Conservation (phyloP, 2,329 filamentous ascomycete genomes). For the Clonostachys solani region DNA sequence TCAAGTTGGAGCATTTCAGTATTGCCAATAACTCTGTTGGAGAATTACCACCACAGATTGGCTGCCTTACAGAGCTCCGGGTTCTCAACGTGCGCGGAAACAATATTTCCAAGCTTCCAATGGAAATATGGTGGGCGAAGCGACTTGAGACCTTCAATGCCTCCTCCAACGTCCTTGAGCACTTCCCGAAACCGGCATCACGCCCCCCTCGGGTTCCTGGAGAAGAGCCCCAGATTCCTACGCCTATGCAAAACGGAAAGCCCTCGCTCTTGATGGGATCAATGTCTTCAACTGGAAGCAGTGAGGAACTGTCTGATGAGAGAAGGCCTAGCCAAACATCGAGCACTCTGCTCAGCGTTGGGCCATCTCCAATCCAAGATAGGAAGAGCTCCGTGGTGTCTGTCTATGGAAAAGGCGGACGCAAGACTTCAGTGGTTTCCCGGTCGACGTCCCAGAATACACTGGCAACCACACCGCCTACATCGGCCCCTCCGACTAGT, state of each 20-base stretch:
- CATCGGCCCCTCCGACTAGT: constrained; percentile 45
- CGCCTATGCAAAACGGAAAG: constrained; percentile 32
- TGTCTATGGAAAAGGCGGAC: constrained; percentile 70
- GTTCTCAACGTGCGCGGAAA: constrained; percentile 90
- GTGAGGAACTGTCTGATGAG: constrained; percentile 68
- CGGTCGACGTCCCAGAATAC: constrained; percentile 48
- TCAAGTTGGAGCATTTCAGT: constrained; percentile 84
- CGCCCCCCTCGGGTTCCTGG: constrained; percentile 59
- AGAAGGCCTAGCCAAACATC: constrained; percentile 84
- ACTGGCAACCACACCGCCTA: constrained; percentile 5
- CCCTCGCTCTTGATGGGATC: constrained; percentile 27
- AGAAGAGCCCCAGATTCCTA: constrained; percentile 32
- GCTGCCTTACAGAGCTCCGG: constrained; percentile 77
- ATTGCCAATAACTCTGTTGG: constrained; percentile 89
- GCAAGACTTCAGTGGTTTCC: constrained; percentile 81
- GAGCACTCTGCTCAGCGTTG: constrained; percentile 69
- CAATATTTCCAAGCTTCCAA: constrained; percentile 82
- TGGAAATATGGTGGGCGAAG: constrained; percentile 94
- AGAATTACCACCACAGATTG: constrained; percentile 81
- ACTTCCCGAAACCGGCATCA: constrained; percentile 82
- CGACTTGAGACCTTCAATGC: constrained; percentile 90
- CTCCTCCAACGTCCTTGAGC: constrained; percentile 88
- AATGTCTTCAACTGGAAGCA: constrained; percentile 61
- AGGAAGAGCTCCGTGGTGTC: constrained; percentile 85
- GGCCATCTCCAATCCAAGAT: constrained; percentile 65